Percentiles rank a stretch among this genome's conserved stretches.
Evolutionary conservation across 2,329 filamentous ascomycete genomes (phyloP).

Genomic region (Aureobasidium sp.): DNA sequence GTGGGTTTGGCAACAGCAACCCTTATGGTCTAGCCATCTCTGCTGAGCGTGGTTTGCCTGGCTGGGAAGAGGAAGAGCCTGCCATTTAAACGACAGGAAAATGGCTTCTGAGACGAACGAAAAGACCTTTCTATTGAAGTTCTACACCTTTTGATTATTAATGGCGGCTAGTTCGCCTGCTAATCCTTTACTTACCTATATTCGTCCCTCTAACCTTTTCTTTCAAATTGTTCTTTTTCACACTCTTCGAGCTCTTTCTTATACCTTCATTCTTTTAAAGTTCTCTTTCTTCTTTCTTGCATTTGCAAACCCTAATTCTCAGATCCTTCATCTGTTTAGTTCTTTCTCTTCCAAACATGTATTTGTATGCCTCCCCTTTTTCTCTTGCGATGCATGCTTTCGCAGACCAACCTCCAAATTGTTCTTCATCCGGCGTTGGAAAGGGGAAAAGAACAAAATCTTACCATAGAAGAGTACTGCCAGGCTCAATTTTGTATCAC

Average conservation of each 20-base stretch:
- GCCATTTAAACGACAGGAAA: slow-evolving; percentile 6
- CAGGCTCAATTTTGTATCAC: not conserved
- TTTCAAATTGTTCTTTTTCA: not conserved
- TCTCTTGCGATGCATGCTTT: not conserved
- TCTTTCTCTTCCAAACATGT: not conserved
- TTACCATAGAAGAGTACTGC: not conserved
- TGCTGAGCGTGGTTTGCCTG: slow-evolving; percentile 50
- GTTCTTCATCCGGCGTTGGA: not conserved
- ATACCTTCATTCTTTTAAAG: slow-evolving; percentile 7
- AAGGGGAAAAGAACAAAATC: not conserved
- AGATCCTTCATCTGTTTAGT: not conserved
- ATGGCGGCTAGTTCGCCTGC: slow-evolving; percentile 5
- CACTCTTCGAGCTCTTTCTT: not conserved
- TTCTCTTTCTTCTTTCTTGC: slow-evolving; percentile 6
- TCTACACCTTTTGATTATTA: not conserved
- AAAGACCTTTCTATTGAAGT: not conserved
- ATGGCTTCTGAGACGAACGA: not conserved
- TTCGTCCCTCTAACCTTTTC: slow-evolving; percentile 1
- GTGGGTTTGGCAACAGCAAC: slow-evolving; percentile 41
- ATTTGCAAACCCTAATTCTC: not conserved
- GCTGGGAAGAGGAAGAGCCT: slow-evolving; percentile 24
- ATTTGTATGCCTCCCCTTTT: not conserved
- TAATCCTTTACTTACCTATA: slow-evolving; percentile 3
- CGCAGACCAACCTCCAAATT: not conserved
- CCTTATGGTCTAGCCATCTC: slow-evolving; percentile 50